Evolutionary conservation across 345 rosid species (phyloP).

Genomic region (Murraya paniculata): DNA sequence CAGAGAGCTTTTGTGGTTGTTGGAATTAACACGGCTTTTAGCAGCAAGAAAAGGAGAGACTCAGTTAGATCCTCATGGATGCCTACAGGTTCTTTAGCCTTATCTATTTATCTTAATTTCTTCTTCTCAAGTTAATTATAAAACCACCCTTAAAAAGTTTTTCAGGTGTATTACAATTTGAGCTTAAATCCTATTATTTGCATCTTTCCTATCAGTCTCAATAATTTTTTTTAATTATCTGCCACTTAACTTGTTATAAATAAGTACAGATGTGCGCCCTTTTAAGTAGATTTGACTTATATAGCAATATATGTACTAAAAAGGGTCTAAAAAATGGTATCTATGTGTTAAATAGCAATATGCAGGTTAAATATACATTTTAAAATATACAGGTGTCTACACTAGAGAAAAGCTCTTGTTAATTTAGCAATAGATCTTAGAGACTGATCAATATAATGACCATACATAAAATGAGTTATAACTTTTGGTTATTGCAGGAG

Average conservation of each 20-base stretch:
- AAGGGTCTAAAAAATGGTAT: too few species aligned
- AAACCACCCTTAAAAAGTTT: too few species aligned
- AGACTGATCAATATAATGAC: too few species aligned
- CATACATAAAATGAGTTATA: background rate
- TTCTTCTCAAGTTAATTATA: too few species aligned
- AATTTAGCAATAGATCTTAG: background rate
- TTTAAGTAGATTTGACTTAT: too few species aligned
- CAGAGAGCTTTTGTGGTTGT: constrained; percentile 74
- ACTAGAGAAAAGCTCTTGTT: background rate
- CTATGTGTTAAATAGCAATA: too few species aligned
- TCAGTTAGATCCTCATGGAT: constrained; percentile 81
- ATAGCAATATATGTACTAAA: too few species aligned
- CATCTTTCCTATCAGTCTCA: background rate
- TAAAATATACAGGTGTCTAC: background rate
- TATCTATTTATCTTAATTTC: too few species aligned
- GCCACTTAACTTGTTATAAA: background rate
- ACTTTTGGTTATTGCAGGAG: constrained; percentile 34
- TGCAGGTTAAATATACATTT: background rate
- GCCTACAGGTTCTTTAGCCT: constrained; percentile 50
- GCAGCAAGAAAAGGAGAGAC: constrained; percentile 80
- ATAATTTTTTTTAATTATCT: too few species aligned
- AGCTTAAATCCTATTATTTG: background rate
- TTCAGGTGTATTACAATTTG: background rate
- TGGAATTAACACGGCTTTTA: constrained; percentile 89
- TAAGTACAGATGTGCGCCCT: too few species aligned